Evolutionary conservation across 805 yeast species (phyloP), one percentile per base, ranked within the genome.

Genomic region (Yarrowia divulgata): DNA sequence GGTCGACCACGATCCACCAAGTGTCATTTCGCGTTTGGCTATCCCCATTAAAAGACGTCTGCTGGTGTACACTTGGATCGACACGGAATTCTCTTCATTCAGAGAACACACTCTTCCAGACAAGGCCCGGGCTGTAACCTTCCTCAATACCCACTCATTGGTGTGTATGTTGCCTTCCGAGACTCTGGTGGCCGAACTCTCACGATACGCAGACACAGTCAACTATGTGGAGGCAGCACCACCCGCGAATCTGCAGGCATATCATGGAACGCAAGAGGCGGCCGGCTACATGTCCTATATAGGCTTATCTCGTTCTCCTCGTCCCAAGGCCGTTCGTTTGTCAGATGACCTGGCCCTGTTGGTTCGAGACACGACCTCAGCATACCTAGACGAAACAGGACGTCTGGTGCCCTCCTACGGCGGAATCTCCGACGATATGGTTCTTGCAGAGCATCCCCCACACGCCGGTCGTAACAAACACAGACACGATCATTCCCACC

Each of bases 81-180:
- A 77, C 55, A 73, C 74, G 8, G 77, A 75, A 43, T 69, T 79
- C 40, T 75, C 73, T 18, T 74, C 75, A 71, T 69, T 66, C 6
- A 70, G 70, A 29, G 78, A 78, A 52, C 71, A 74, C 40, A 73
- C 73, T 23, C 32, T 77, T 1, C 74, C 74, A 5, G 81, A 79
- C 48, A 74, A 74, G 54, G 68, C 77, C 1, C 48, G 68, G 1
- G 49, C 60, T 7, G 71, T 80, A 29, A 71, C 75, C 55, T 72
- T 74, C 19, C 63, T 78, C 16, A 68, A 73, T 19, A 64, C 72
- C 5, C 67, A 72, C 45, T 60, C 54, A 0, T 70, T 75, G 10
- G 71, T 78, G 9, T 73, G 71, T 3, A 73, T 75, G n/a, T 67
- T 77, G 34, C 69, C 64, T 16, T 71, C 78, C 0, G 76, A 72